A percentile compares a stretch with the other conserved stretches of the same genome.
Evolutionary conservation across 305 asterid genomes (phyloP).

Genomic region (Fraxinus latifolia): DNA sequence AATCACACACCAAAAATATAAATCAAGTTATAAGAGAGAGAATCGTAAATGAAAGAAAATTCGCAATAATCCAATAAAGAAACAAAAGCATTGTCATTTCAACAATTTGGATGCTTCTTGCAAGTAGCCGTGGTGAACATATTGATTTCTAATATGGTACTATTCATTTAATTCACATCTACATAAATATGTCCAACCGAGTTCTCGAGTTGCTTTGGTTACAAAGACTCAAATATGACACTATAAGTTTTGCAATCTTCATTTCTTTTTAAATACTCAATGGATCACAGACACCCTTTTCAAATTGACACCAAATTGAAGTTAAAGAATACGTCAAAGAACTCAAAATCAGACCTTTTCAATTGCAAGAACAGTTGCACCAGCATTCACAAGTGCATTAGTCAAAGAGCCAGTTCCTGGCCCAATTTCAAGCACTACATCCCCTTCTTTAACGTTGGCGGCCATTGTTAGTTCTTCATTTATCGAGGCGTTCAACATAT

Average conservation of each 20-base stretch:
- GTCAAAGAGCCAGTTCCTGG: conserved; percentile 99
- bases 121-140: background rate
- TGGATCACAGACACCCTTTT: conserved; percentile 13
- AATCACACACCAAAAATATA: conserved; percentile 8
- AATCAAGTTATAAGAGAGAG: conserved; percentile 9
- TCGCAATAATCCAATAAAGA: background rate
- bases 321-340: background rate
- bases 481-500: conserved; percentile 72
- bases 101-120: conserved; percentile 5
- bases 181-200: background rate
- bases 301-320: background rate
- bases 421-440: conserved; percentile 87
- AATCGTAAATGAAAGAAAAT: conserved; percentile 9
- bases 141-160: background rate
- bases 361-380: conserved; percentile 87
- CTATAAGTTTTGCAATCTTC: background rate
- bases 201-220: background rate
- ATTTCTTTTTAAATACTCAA: conserved; percentile 6
- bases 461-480: conserved; percentile 73
- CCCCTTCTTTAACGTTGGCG: conserved; percentile 76
- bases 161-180: background rate
- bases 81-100: conserved; percentile 6
- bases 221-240: background rate
- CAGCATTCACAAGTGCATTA: conserved; percentile 69
- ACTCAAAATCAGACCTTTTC: conserved; percentile 64